phyloP scores from a whole-genome alignment of 2,329 filamentous ascomycete species.

The Reticulascus tulasneorum region DNA sequence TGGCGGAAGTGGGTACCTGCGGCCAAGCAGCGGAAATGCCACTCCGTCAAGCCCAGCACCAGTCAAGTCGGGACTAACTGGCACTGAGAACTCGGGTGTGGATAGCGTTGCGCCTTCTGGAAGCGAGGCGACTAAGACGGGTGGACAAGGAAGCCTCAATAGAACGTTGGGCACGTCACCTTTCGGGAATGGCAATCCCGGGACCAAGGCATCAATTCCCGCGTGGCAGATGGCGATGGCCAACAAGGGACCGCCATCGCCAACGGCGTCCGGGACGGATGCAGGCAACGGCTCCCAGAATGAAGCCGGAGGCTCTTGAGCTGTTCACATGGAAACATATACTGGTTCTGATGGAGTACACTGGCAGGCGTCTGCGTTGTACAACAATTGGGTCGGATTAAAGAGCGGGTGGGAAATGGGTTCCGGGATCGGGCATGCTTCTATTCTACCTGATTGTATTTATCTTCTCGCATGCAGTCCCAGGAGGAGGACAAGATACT shows the following conservation, averaged over 20 bases:
- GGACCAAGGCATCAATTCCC: slow-evolving; percentile 65
- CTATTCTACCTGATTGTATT: no score
- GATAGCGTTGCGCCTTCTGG: slow-evolving; percentile 21
- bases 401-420: background rate
- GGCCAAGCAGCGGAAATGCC: slow-evolving; percentile 20
- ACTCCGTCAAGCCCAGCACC: slow-evolving; percentile 7
- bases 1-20: slow-evolving; percentile 23
- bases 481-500: no score
- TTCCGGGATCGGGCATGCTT: background rate
- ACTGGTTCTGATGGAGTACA: no score
- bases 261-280: slow-evolving; percentile 19
- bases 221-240: slow-evolving; percentile 75
- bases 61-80: slow-evolving; percentile 14
- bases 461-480: no score
- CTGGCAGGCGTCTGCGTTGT: no score
- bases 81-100: slow-evolving; percentile 22
- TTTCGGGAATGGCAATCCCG: slow-evolving; percentile 38
- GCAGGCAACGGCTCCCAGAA: slow-evolving; percentile 14
- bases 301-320: slow-evolving; percentile 3
- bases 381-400: no score
- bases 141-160: slow-evolving; percentile 22
- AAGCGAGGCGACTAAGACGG: slow-evolving; percentile 28
- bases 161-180: slow-evolving; percentile 15
- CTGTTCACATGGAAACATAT: no score
- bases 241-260: slow-evolving; percentile 39